Conservation (phyloP, 2,329 filamentous ascomycete genomes). For the Aspergillus sclerotialis region DNA sequence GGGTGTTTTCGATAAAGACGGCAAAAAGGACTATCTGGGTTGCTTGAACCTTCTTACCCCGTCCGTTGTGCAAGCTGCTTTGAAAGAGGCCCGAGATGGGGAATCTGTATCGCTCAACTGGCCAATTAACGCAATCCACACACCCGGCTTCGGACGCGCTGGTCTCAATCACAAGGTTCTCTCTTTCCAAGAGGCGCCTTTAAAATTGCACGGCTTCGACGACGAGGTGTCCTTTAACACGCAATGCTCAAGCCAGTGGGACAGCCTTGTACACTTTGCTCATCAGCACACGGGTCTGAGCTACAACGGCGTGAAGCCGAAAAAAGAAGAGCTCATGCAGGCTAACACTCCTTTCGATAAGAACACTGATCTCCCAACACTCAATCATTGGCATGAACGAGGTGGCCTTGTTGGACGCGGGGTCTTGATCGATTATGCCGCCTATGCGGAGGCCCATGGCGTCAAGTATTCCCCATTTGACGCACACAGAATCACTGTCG, state of each 20-base stretch:
- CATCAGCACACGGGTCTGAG: conserved; percentile 17
- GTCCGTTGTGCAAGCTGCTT: conserved; percentile 35
- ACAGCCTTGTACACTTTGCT: conserved; percentile 30
- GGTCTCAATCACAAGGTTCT: conserved; percentile 21
- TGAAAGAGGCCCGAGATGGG: conserved; percentile 36
- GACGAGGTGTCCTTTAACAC: conserved; percentile 37
- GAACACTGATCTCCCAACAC: conserved; percentile 23
- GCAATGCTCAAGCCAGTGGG: conserved; percentile 41
- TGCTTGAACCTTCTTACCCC: conserved; percentile 41
- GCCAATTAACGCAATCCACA: background rate
- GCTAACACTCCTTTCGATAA: background rate
- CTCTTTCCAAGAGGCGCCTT: conserved; percentile 14
- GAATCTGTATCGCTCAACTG: conserved; percentile 35
- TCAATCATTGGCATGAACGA: conserved; percentile 46
- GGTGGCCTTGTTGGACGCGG: conserved; percentile 51
- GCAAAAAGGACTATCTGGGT: conserved; percentile 38
- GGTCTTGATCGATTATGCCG: conserved; percentile 49
- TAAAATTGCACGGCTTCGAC: background rate
- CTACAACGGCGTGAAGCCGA: conserved; percentile 22
- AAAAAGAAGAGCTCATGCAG: conserved; percentile 13
- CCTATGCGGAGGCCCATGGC: conserved; percentile 31
- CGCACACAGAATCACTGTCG: conserved; percentile 32
- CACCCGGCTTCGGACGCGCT: conserved; percentile 29
- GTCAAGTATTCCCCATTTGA: conserved; percentile 27
- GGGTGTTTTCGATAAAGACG: conserved; percentile 34